Base-by-base conservation (phyloP, 176 grass and related monocot species). In the Carex parvula region DNA sequence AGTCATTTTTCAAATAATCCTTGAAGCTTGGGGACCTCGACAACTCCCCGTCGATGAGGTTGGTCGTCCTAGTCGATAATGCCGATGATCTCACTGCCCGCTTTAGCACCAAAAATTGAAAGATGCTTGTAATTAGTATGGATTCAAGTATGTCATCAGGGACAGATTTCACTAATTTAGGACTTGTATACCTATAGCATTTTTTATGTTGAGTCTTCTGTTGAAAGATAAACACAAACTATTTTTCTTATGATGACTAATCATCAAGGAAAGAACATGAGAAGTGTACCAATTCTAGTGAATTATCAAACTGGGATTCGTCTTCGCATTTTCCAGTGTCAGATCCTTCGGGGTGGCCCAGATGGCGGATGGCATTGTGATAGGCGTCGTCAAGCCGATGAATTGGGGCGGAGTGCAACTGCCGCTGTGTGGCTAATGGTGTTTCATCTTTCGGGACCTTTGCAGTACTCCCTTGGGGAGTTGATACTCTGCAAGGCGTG, bases 241-340 rank as follows among this genome's bases (percentile, higher is more conserved):
- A 14, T 13, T 22, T 52, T 22, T 50, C n/a, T 52, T 50, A 50
- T 50, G 10, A 73, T 53, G 44, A 75, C 10, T 29, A 29, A 54
- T 75, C 46, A 53, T 29, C 10, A 75, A 52, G 37, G 68, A 21
- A 71, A 35, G 2, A 52, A 74, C 42, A 26, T 53, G 48, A 54
- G 9, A 75, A 16, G 20, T 75, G 71, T 75, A 75, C 71, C 71
- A 75, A 53, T 52, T 52, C 11, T 29, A 75, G 44, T 54, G 71
- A 29, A 29, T 29, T 16, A 75, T 75, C 44, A 75, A 42, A 22
- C 8, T 16, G 5, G 13, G 55, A 76, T 29, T 76, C 46, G 4
- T 53, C 72, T 29, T 76, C 5, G 21, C 14, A 55, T 8, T 16
- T 55, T 29, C 4, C 5, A 17, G 48, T 26, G 12, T 55, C 18